Conservation (phyloP, 2,329 filamentous ascomycete species). For the Colletotrichum lindemuthianum region DNA sequence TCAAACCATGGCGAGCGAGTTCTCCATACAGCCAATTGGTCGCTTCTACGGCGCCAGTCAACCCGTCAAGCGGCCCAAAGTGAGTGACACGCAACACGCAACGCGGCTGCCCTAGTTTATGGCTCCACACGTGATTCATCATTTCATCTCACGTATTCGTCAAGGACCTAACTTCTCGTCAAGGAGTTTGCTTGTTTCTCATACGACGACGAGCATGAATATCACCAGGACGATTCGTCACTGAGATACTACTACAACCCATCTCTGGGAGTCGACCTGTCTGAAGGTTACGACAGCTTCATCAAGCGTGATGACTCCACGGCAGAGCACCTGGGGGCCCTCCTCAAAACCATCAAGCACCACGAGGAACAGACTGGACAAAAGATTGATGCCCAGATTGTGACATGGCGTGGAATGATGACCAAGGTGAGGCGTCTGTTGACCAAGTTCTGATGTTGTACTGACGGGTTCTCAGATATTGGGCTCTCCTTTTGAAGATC, state of each 20-base stretch:
- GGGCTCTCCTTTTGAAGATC: constrained; percentile 82
- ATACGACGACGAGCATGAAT: constrained; percentile 85
- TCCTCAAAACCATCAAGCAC: constrained; percentile 79
- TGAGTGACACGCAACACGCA: constrained; percentile 45
- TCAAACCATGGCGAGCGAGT: constrained; percentile 45
- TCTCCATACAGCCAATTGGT: constrained; percentile 75
- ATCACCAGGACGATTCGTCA: constrained; percentile 80
- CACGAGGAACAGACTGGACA: constrained; percentile 76
- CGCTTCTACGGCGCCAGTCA: constrained; percentile 75
- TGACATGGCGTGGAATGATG: constrained; percentile 99
- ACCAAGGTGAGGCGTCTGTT: constrained; percentile 75
- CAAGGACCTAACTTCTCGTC: not conserved
- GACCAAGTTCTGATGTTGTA: not conserved
- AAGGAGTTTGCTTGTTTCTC: constrained; percentile 95
- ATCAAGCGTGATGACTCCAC: constrained; percentile 80
- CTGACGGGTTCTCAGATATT: constrained; percentile 71
- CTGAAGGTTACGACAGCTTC: constrained; percentile 83
- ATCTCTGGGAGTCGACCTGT: constrained; percentile 76
- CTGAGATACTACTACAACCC: constrained; percentile 91
- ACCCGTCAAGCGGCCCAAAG: constrained; percentile 79
- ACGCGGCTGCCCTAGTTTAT: not conserved
- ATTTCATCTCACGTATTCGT: not conserved
- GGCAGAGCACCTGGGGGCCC: constrained; percentile 89
- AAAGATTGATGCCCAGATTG: constrained; percentile 78
- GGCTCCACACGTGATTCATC: not conserved